Evolutionary conservation across 257 asterid genomes (phyloP).

Genomic region (Petunia axillaris): DNA sequence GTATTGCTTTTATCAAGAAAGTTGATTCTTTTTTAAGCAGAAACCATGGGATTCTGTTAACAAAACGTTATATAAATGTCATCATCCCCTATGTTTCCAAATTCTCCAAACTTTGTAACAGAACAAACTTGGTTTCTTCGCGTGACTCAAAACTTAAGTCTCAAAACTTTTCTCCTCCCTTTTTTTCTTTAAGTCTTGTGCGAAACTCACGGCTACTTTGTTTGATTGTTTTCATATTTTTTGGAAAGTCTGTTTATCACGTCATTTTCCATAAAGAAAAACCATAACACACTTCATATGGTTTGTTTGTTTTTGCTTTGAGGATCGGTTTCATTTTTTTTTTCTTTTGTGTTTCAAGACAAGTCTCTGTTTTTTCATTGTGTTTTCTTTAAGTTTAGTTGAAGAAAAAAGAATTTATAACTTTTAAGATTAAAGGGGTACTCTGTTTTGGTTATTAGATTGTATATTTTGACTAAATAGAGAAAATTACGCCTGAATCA

Average conservation of each 20-base stretch:
- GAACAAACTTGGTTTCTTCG: constrained; percentile 14
- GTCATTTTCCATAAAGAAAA: constrained; percentile 20
- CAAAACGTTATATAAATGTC: neutral
- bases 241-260: constrained; percentile 26
- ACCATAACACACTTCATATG: neutral
- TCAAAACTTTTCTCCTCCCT: neutral
- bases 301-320: constrained; percentile 22
- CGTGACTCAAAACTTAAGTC: constrained; percentile 23
- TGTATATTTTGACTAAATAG: neutral
- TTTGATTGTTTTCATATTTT: neutral
- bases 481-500: constrained; percentile 44
- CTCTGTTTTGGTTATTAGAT: constrained; percentile 2
- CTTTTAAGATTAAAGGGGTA: constrained; percentile 31
- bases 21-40: constrained; percentile 29
- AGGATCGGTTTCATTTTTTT: constrained; percentile 29
- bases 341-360: constrained; percentile 35
- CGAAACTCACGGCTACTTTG: constrained; percentile 27
- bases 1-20: constrained; percentile 10
- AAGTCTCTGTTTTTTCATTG: constrained; percentile 27
- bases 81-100: neutral
- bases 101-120: neutral
- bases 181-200: neutral
- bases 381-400: constrained; percentile 30
- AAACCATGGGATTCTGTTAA: constrained; percentile 31
- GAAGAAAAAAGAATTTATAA: neutral